Evolutionary conservation across 306 rosid genomes (phyloP), one percentile per base, ranked within the genome.

Genomic region (Fagus sylvatica): DNA sequence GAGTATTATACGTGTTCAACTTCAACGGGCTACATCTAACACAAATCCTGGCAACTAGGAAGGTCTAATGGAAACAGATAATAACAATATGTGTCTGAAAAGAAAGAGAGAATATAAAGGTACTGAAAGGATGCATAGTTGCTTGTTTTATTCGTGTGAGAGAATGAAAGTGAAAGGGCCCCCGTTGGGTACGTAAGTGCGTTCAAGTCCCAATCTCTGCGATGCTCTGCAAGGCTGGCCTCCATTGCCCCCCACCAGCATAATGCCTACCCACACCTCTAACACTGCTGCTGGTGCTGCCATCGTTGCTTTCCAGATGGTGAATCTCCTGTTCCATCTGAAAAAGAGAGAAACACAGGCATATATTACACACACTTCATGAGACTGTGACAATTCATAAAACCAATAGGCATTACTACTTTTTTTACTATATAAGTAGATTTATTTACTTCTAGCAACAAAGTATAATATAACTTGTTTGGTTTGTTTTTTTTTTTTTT

Each of bases 191-290:
- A 8, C 69, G 76, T 33, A 8, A 74, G 76, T 33, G 78, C 39
- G 51, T 78, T 93, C 89, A 90, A 77, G 84, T 90, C 81, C 96
- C 96, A 82, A 89, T 17, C 86, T 94, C 98, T 89, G 84, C 89
- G 82, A 94, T 94, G 89, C 97, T 93, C 67, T 91, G 98, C 85
- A 93, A 89, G 53, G 96, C 91, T 84, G 98, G 98, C 84, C 88
- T 90, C 97, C 98, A 94, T 72, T 94, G 97, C 71, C 91, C 79
- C 19, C 78, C 80, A 43, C 78, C 86, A 74, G 89, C 82, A 10
- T 79, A 53, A 67, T 85, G 89, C 82, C 88, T 91, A 73, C 88
- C 92, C 79, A 83, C 78, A 15, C 82, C 73, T 81, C 80, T 89
- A 53, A 43, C 77, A 57, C 75, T 64, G 74, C 82, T 64, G 42